phyloP scores from a whole-genome alignment of 768 basidiomycete genomes.

The Suillus tomentosus region DNA sequence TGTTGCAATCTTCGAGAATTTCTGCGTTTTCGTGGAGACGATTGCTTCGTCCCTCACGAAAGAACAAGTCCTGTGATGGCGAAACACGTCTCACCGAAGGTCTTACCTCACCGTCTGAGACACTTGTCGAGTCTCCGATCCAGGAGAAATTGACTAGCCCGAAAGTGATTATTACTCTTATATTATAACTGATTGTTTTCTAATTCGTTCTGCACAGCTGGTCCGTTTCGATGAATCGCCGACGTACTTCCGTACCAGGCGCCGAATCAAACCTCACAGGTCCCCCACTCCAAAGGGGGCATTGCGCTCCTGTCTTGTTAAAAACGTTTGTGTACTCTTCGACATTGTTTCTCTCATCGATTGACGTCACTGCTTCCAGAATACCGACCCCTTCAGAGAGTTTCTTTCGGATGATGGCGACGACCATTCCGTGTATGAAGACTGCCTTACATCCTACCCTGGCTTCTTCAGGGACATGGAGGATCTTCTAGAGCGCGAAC shows the following conservation, averaged over 20 bases:
- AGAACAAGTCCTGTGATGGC: not conserved
- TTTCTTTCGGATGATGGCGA: constrained; percentile 18
- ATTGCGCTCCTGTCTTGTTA: constrained; percentile 31
- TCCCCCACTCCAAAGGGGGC: constrained; percentile 19
- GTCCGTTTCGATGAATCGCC: constrained; percentile 33
- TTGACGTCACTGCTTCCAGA: constrained; percentile 21
- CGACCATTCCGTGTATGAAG: constrained; percentile 29
- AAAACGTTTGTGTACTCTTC: constrained; percentile 22
- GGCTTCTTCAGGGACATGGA: constrained; percentile 22
- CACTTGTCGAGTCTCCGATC: constrained; percentile 11
- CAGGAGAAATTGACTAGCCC: constrained; percentile 13
- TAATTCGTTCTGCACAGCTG: constrained; percentile 11
- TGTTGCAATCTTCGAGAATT: constrained; percentile 11
- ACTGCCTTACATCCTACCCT: constrained; percentile 27
- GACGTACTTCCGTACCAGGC: constrained; percentile 22
- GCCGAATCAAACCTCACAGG: constrained; percentile 21
- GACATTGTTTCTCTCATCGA: not conserved
- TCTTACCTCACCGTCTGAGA: constrained; percentile 13
- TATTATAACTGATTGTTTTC: not conserved
- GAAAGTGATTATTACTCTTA: constrained; percentile 22
- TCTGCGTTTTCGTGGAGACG: constrained; percentile 26
- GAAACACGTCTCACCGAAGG: not conserved
- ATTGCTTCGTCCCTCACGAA: constrained; percentile 13
- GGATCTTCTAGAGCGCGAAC: constrained; percentile 20
- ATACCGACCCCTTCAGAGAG: constrained; percentile 5